A percentile compares a stretch with the other conserved stretches of the same genome.
Evolutionary conservation across 768 basidiomycete genomes (phyloP).

Genomic region (Galerina sulciceps): DNA sequence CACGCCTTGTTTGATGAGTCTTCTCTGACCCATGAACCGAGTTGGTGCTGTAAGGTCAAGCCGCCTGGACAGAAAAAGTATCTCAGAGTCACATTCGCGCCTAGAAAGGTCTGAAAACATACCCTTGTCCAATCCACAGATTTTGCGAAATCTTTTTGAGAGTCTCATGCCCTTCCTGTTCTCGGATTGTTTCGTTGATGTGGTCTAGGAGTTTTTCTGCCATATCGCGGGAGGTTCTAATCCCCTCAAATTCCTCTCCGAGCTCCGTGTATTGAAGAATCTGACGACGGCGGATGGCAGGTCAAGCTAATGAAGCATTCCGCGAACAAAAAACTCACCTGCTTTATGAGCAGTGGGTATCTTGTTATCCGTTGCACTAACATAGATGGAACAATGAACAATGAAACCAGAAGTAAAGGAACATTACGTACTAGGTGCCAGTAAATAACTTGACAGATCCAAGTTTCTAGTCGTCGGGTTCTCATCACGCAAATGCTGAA

Average conservation of each 20-base stretch:
- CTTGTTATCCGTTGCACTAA: conserved; percentile 94
- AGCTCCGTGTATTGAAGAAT: conserved; percentile 81
- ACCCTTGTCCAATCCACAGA: conserved; percentile 90
- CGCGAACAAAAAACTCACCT: conserved; percentile 39
- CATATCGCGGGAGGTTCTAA: conserved; percentile 58
- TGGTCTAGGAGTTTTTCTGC: conserved; percentile 75
- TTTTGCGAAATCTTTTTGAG: conserved; percentile 74
- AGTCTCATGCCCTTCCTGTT: conserved; percentile 81
- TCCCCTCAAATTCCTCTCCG: conserved; percentile 60
- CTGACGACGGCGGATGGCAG: conserved; percentile 33
- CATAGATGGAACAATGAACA: background rate
- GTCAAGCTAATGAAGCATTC: background rate
- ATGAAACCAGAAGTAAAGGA: background rate
- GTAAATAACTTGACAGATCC: conserved; percentile 88
- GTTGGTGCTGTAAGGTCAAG: conserved; percentile 93
- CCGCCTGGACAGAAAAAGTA: conserved; percentile 43
- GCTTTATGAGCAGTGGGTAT: conserved; percentile 89
- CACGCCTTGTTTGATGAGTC: conserved; percentile 77
- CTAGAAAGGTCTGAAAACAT: conserved; percentile 21
- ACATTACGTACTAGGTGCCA: conserved; percentile 78
- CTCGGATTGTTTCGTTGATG: conserved; percentile 90
- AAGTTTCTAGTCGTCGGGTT: conserved; percentile 76
- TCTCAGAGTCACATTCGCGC: background rate
- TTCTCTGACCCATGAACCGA: conserved; percentile 79
- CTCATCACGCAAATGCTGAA: conserved; percentile 71